Evolutionary conservation across 768 basidiomycete species (phyloP).

Genomic region (Psilocybe cubensis): DNA sequence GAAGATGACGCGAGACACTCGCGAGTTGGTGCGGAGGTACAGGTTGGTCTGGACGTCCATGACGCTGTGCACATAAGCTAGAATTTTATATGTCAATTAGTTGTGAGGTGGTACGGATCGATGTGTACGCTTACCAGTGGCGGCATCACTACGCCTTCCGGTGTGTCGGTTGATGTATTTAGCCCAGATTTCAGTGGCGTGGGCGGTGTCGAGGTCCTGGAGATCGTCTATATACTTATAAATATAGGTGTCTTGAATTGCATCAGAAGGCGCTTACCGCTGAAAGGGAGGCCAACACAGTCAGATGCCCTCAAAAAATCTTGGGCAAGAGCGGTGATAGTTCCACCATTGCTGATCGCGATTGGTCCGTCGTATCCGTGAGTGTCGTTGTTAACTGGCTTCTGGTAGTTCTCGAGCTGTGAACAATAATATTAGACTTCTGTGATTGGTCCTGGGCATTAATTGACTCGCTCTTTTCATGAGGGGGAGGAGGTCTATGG

Average conservation of each 20-base stretch:
- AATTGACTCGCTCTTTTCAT: conserved; percentile 60
- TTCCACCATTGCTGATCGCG: conserved; percentile 72
- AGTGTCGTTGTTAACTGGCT: conserved; percentile 65
- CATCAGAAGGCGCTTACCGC: conserved; percentile 43
- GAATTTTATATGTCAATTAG: neutral
- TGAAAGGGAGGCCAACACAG: conserved; percentile 64
- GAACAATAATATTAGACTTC: neutral
- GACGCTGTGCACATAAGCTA: conserved; percentile 72
- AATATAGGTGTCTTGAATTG: neutral
- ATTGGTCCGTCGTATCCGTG: conserved; percentile 79
- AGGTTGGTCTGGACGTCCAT: conserved; percentile 72
- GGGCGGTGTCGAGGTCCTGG: conserved; percentile 64
- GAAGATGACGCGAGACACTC: conserved; percentile 72
- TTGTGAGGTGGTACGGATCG: neutral
- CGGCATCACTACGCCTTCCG: conserved; percentile 72
- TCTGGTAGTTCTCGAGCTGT: conserved; percentile 78
- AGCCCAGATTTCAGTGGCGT: conserved; percentile 74
- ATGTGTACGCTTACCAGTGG: conserved; percentile 48
- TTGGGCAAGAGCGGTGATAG: conserved; percentile 63
- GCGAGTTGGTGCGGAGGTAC: conserved; percentile 66
- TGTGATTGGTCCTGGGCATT: neutral
- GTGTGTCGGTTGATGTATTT: conserved; percentile 80
- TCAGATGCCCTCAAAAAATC: conserved; percentile 71
- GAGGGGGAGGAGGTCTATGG: conserved; percentile 64
- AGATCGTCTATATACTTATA: conserved; percentile 55